These are phyloP conservation scores for Chalciporus pseudorubinellus DNA, from an alignment of 768 basidiomycete genomes.

Conservation along the genomic window DNA sequence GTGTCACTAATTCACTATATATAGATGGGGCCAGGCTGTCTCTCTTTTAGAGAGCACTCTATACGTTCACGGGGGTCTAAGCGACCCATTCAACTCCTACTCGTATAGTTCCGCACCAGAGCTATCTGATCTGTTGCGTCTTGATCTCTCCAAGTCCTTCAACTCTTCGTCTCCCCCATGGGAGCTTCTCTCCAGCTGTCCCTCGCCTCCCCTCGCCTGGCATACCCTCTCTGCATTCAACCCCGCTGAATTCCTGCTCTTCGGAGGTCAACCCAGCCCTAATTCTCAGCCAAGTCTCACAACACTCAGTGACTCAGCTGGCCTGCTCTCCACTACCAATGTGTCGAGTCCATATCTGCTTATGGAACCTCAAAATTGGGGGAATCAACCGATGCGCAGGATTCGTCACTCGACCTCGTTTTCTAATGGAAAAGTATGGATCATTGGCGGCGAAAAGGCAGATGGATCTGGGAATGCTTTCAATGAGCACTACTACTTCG, in stretches of 20 bases:
- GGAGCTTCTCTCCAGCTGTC: conserved; percentile 51
- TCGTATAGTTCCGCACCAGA: conserved; percentile 76
- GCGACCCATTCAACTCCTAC: conserved; percentile 63
- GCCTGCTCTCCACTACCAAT: conserved; percentile 47
- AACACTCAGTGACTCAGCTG: conserved; percentile 60
- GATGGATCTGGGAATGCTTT: conserved; percentile 71
- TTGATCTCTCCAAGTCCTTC: conserved; percentile 65
- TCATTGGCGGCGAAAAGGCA: conserved; percentile 79
- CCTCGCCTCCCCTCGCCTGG: conserved; percentile 69
- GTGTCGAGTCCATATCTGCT: conserved; percentile 43
- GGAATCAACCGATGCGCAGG: conserved; percentile 65
- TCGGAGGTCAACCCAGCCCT: conserved; percentile 74
- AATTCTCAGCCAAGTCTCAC: conserved; percentile 52
- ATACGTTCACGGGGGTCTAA: conserved; percentile 79
- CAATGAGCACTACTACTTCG: conserved; percentile 63
- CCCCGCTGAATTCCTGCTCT: conserved; percentile 52
- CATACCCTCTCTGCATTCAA: conserved; percentile 73
- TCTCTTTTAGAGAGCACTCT: conserved; percentile 57
- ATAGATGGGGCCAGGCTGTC: conserved; percentile 83
- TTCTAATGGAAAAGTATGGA: conserved; percentile 53
- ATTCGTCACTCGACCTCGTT: conserved; percentile 70
- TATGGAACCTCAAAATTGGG: conserved; percentile 52
- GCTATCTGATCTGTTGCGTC: conserved; percentile 63
- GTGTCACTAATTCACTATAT: conserved; percentile 6
- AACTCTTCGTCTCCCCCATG: conserved; percentile 64